Evolutionary conservation across 345 rosid genomes (phyloP), one percentile per base, ranked within the genome.

Genomic region (Eucalyptus decipiens): DNA sequence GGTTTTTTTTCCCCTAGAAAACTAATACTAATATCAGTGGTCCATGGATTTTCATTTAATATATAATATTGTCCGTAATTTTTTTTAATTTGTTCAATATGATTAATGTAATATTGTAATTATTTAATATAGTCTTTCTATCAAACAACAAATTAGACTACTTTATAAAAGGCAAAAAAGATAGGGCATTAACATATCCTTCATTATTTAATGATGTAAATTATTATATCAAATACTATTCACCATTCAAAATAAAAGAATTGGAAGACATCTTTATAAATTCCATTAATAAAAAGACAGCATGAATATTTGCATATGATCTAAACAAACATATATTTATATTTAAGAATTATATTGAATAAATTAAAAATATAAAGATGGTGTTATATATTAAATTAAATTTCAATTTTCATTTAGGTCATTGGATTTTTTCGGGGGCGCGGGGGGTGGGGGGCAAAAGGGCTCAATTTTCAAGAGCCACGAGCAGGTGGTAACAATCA

Each of bases 371-470:
- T 28, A 3, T 6, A 28, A 28, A 60, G 4, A 12, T 1, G 0
- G 1, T 0, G 0, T 5, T 12, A 24, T 1, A 1, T 3, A 3
- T 28, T 5, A 13, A 60, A 0, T 28, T 60, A 28, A 60, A 60
- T 4, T 60, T 60, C 4, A 4, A 1, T 60, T 28, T 11, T 6
- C 34, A 60, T 9, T 60, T 11, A 3, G 6, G 2, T 60, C 1
- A 12, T 28, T 28, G 4, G 6, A 6, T 60, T 60, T 24, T 28
- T 28, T 2, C 2, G 19, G 52, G 52, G 52, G 19, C 7, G 0
- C 0, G 1, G 19, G 52, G 52, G 52, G 19, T 3, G 0, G 1
- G 1, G 50, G 32, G 67, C 67, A 28, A 60, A 60, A 28, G 32
- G 32, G 8, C 69, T 60, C 32, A 60, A 28, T 6, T 28, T 28